Conservation (phyloP, 345 rosid species). For the Syzygium aqueum region DNA sequence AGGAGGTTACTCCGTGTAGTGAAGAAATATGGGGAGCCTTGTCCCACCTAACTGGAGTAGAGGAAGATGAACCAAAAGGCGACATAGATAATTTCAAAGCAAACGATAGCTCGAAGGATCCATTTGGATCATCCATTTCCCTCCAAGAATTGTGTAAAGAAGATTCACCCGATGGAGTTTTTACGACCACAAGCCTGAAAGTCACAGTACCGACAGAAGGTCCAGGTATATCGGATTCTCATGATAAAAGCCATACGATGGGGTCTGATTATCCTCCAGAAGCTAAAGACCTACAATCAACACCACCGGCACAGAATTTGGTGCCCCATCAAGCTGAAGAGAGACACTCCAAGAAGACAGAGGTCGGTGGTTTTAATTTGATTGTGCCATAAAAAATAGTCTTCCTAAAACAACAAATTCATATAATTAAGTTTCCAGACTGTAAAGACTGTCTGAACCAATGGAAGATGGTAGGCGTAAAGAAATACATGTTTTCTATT, state of each 20-base stretch:
- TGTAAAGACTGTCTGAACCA: not conserved
- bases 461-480: not conserved
- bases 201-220: not conserved
- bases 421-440: not conserved
- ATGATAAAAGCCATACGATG: not conserved
- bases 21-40: constrained; percentile 46
- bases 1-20: constrained; percentile 22
- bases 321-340: not conserved
- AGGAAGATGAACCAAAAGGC: constrained; percentile 9
- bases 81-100: not conserved
- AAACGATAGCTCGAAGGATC: not conserved
- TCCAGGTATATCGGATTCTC: not conserved
- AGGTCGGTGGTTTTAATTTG: not conserved
- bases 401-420: not conserved
- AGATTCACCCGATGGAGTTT: not conserved
- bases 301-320: not conserved
- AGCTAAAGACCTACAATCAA: not conserved
- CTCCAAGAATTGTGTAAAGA: not conserved
- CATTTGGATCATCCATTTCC: not conserved
- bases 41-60: constrained; percentile 4
- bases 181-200: not conserved
- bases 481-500: not conserved
- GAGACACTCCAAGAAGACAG: not conserved
- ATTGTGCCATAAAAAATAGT: not conserved
- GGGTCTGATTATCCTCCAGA: not conserved